Percentiles rank a stretch among this genome's conserved stretches.
Conservation (phyloP, 1,284 basidiomycete genomes). For the Rhodotorula sp. region DNA sequence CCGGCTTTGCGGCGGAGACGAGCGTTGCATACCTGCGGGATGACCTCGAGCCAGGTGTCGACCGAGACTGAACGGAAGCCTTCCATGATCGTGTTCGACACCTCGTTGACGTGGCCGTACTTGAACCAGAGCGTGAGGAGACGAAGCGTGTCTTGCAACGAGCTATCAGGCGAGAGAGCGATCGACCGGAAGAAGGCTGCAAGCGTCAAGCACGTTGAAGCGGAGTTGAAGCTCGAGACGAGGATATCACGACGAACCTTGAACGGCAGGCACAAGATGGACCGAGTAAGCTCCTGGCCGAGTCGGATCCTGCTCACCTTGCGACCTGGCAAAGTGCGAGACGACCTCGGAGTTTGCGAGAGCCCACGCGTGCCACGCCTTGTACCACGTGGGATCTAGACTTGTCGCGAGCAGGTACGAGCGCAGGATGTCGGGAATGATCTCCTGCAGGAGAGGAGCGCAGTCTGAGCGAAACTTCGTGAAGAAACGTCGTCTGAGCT, state of each 20-base stretch:
- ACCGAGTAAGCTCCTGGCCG: slow-evolving; percentile 64
- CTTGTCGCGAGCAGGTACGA: slow-evolving; percentile 87
- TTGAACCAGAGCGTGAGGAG: slow-evolving; percentile 98
- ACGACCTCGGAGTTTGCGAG: slow-evolving; percentile 95
- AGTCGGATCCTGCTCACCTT: slow-evolving; percentile 68
- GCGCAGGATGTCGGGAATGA: slow-evolving; percentile 75
- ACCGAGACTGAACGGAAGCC: slow-evolving; percentile 90
- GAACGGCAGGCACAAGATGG: slow-evolving; percentile 92
- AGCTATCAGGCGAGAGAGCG: slow-evolving; percentile 81
- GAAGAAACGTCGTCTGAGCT: slow-evolving; percentile 31
- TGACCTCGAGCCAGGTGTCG: slow-evolving; percentile 98
- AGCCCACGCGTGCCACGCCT: slow-evolving; percentile 99
- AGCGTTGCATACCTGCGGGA: slow-evolving; percentile 71
- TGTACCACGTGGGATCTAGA: slow-evolving; percentile 93
- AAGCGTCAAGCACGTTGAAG: neutral
- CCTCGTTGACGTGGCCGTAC: slow-evolving; percentile 86
- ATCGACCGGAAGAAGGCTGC: slow-evolving; percentile 95
- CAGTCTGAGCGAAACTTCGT: neutral
- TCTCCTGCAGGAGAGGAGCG: slow-evolving; percentile 56
- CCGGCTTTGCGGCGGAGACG: too few relatives aligned
- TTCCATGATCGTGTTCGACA: slow-evolving; percentile 82
- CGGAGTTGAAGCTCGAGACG: neutral
- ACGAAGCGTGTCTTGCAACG: slow-evolving; percentile 91
- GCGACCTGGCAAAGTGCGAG: slow-evolving; percentile 53
- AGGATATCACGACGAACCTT: slow-evolving; percentile 58